phyloP scores from a whole-genome alignment of 2,329 filamentous ascomycete genomes.

The Rosellinia necatrix region DNA sequence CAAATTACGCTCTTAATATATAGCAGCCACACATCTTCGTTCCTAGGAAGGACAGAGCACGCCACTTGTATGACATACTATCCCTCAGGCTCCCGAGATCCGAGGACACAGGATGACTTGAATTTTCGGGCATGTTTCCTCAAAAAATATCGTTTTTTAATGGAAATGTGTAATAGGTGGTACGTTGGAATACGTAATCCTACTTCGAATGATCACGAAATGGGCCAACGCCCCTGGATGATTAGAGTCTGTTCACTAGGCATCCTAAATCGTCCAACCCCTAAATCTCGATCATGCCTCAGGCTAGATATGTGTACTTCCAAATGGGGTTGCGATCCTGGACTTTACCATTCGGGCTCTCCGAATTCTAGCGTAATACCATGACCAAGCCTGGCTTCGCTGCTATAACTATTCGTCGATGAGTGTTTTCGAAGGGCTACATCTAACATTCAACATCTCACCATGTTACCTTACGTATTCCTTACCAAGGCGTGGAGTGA shows the following conservation, averaged over 20 bases:
- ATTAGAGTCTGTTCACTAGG: no score
- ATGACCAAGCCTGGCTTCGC: neutral
- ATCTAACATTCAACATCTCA: neutral
- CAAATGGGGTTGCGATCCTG: neutral
- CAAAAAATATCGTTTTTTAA: neutral
- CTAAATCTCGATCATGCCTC: no score
- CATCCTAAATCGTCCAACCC: no score
- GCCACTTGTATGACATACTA: slow-evolving; percentile 5
- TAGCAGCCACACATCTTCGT: neutral
- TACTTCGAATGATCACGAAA: no score
- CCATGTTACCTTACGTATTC: neutral
- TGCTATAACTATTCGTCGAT: neutral
- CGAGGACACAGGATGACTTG: neutral
- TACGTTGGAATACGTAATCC: neutral
- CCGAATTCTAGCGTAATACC: neutral
- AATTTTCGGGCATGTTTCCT: neutral
- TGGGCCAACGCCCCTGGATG: no score
- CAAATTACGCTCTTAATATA: slow-evolving; percentile 1
- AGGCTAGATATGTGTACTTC: neutral
- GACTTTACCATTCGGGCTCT: neutral
- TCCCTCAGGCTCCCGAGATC: slow-evolving; percentile 3
- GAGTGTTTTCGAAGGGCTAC: neutral
- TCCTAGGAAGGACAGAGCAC: neutral
- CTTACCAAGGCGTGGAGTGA: neutral
- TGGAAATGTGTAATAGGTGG: neutral